Base-by-base conservation (phyloP, 176 grass and related monocot genomes). In the Phoenix roebelenii region DNA sequence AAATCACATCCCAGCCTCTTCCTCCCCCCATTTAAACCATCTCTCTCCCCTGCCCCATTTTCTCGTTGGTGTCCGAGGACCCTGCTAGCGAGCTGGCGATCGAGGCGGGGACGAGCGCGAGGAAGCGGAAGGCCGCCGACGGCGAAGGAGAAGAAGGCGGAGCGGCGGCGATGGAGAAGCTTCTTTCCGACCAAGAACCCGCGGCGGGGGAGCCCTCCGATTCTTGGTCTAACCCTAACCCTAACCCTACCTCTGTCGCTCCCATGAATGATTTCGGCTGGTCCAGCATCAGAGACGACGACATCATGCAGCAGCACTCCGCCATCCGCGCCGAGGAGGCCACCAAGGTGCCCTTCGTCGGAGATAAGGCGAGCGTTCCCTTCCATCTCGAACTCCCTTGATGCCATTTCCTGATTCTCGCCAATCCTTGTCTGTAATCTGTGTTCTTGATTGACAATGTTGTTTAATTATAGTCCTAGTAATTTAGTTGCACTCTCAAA, bases 81-180 rank as follows among this genome's bases (percentile, higher is more conserved):
- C 12, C 10, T 12, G 35, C 35, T 49, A 22, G 48, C 23, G 49
- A 52, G 49, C 50, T 96, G 92, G 92, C 92, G 77, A 67, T 58
- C 64, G 92, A 96, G 80, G 78, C 92, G 69, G 92, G 90, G 72
- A 66, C 80, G 54, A 90, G 87, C 87, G 73, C 77, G 44, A 77
- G 87, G 16, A 96, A 90, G 83, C 80, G 86, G 76, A 96, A 96
- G 80, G 80, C 91, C 23, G 70, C 69, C 50, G 86, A 86, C 22
- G 83, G 67, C 53, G 73, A 59, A 32, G 69, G 63, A 26, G 26
- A 44, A 44, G 35, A 44, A 44, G 35, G 7, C 10, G 35, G 35
- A 52, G 10, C n/a, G 19, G 15, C 32, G 3, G 23, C 9, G 63
- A 60, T 30, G 74, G 62, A 19, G 67, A 48, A 52, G 0, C 28